Evolutionary conservation across 2,329 filamentous ascomycete species (phyloP), one percentile per base, ranked within the genome.

Genomic region (Penicillium sp.): DNA sequence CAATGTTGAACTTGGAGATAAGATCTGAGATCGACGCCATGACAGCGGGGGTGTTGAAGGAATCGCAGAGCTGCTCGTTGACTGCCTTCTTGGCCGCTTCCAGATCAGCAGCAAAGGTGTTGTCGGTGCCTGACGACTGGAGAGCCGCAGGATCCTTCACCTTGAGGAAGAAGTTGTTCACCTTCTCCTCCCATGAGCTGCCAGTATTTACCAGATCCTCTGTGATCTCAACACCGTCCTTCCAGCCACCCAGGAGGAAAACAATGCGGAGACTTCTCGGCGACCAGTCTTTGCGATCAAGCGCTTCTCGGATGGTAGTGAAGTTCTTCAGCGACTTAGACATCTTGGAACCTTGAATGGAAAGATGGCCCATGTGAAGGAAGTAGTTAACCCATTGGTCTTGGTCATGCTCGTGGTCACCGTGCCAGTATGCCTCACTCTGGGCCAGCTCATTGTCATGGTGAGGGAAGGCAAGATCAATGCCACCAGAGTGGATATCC

Each of bases 251-350:
- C 65, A 96, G 84, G 45, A 97, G 75, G 76, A 97, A 96, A 16
- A 94, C 88, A 52, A 95, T 89, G 45, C 93, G 85, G 77, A 97
- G 82, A 54, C 86, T 87, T 58, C 93, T 82, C 0, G 92, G 81
- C 0, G 90, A 94, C 80, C 91, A 96, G 48, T 86, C 83, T 38
- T 83, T 83, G 34, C 80, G 78, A 3, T 78, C 76, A 8, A 97
- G 78, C 0, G 92, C 92, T 72, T 95, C 90, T 31, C 91, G 84
- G 60, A 97, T 96, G 0, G 93, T 96, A 40, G 91, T 91, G 74
- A 97, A 97, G 74, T 97, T 97, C 79, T 97, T 97, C 56, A 97
- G 77, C 16, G 87, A 91, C 75, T 97, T 97, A 56, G 89, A 93
- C 93, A 97, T 97, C 74, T 97, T 97, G 23, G 87, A 91, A 0